Base-by-base conservation (phyloP, 2,329 filamentous ascomycete species). In the Clonostachys rosea region DNA sequence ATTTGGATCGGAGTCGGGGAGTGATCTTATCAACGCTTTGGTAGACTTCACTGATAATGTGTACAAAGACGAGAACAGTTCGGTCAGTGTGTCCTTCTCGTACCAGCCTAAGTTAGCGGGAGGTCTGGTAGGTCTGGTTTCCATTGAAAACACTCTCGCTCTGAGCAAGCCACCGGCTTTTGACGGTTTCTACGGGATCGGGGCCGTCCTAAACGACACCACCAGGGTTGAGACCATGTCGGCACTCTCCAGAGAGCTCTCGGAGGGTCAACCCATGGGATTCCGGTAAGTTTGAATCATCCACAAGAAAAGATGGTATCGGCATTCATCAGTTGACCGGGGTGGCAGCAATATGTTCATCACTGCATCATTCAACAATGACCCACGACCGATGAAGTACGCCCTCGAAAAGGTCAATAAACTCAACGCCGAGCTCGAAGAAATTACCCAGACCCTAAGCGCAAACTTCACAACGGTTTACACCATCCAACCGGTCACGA, bases 311-410 rank as follows among this genome's bases (percentile, higher is more conserved):
- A 56, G 58, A 1, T 61, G 65, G 14, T 58, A 59, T 0, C 34
- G 57, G 14, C 59, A 62, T 14, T 59, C 20, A 13, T 20, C 12
- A 3, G 17, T 9, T 18, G 8, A 49, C 42, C 11, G 36, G 36
- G 11, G 7, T 39, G 36, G 17, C 36, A 62, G 58, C 39, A 62
- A 65, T 41, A 56, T 58, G 2, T 71, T 68, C 67, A 67, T 64
- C 51, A 65, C 66, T 0, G 47, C 57, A 9, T 54, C 60, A 0
- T 62, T 68, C 50, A 62, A 66, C 44, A 69, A 69, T 47, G 61
- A 69, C 42, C 54, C 59, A 1, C 57, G 58, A 18, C 58, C 68
- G 6, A 54, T 71, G 16, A 48, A 54, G 30, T 64, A 66, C 40
- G 61, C 63, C 6, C 54, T 57, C 1, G 56, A 63, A 1, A 57